Evolutionary conservation across 345 rosid genomes (phyloP).

Genomic region (Euphorbia lathyris): DNA sequence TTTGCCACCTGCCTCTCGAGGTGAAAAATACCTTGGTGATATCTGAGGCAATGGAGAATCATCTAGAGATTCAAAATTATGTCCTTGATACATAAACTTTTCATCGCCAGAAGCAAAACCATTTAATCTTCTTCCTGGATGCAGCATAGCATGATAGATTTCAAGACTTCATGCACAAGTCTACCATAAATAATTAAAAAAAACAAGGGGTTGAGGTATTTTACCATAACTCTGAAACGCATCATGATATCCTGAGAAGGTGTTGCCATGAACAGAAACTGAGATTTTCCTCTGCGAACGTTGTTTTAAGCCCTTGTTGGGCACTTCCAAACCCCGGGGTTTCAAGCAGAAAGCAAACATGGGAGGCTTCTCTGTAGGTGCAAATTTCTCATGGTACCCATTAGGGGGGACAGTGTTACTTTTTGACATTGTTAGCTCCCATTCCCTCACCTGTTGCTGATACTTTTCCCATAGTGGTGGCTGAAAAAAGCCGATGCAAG

Average conservation of each 20-base stretch:
- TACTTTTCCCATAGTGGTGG: conserved; percentile 92
- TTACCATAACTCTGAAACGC: conserved; percentile 49
- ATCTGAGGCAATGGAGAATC: conserved; percentile 50
- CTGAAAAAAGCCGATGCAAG: conserved; percentile 39
- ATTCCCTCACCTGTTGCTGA: conserved; percentile 70
- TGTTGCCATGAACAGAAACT: conserved; percentile 52
- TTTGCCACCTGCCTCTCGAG: conserved; percentile 34
- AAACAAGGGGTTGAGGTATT: neutral
- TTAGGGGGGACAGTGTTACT: conserved; percentile 30
- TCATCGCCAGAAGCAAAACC: conserved; percentile 74
- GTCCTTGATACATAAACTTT: conserved; percentile 41
- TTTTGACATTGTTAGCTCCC: conserved; percentile 67
- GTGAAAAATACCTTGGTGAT: conserved; percentile 40
- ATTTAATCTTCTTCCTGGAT: conserved; percentile 67
- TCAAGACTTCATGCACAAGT: neutral
- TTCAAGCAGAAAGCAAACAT: conserved; percentile 98
- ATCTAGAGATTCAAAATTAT: conserved; percentile 53
- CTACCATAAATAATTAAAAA: neutral
- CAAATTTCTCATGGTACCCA: conserved; percentile 51
- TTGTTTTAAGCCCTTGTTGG: conserved; percentile 83
- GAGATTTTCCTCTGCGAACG: conserved; percentile 72
- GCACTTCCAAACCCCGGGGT: conserved; percentile 93
- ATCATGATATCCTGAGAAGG: conserved; percentile 52
- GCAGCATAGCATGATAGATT: conserved; percentile 22
- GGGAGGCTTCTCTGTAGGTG: conserved; percentile 64